Base-by-base conservation (phyloP, 2,329 filamentous ascomycete species). In the Penicillium sp. region DNA sequence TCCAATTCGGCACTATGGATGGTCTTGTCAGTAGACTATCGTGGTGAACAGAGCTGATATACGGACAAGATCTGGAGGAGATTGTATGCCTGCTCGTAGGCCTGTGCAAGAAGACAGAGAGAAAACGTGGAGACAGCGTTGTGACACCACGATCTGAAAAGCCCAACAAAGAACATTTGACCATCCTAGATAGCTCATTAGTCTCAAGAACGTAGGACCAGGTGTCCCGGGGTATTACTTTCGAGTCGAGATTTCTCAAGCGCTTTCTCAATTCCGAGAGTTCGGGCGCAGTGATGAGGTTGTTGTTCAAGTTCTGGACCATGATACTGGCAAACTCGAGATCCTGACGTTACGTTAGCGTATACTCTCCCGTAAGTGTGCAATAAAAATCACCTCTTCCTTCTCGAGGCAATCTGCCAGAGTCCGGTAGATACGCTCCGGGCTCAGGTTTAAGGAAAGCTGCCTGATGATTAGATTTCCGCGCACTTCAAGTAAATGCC, bases 271-370 rank as follows among this genome's bases (percentile, higher is more conserved):
- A 80, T 65, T 97, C 95, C 1, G 90, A 86, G 30, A 99, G 80
- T 73, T 99, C 92, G 0, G 95, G 94, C 0, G 95, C 94, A 1
- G 95, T 99, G 62, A 99, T 97, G 52, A 99, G 86, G 67, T 99
- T 99, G 74, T 99, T 99, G 77, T 99, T 99, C 50, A 99, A 81
- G 67, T 97, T 97, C 73, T 99, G 94, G 30, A 99, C 91, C 94
- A 99, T 99, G 66, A 99, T 97, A 70, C 93, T 97, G 16, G 94
- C 93, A 74, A 99, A 99, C 72, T 99, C 95, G 40, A 99, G 86
- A 70, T 99, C 94, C 75, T 82, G 43, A 4, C 19, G n/a, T 45
- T 4, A 31, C 14, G 40, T 65, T 50, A 65, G 56, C 47, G 44
- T 11, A 54, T 12, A 31, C 25, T 12, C 40, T 38, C 5, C 6